Base-by-base conservation (phyloP, 2,329 filamentous ascomycete genomes). In the Xylaria polymorpha region DNA sequence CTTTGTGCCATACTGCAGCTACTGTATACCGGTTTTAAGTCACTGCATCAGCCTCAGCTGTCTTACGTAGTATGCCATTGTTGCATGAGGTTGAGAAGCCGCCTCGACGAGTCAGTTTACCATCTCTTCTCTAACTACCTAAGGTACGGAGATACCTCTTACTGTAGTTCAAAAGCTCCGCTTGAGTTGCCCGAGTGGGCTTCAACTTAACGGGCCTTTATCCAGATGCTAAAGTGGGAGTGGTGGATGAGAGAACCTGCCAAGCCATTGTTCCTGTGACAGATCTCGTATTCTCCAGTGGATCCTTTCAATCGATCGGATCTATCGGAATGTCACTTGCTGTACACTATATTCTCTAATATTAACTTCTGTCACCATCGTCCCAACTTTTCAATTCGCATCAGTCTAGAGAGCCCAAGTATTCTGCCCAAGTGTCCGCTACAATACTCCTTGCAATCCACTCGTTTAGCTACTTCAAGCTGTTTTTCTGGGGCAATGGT, bases 251-350 rank as follows among this genome's bases (percentile, higher is more conserved):
- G 48, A 32, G 43, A 60, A 41, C 32, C 20, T 22, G 35, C 62
- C 55, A 61, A 67, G 56, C 44, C 15, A 6, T 14, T 22, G n/a
- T 4, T 39, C 53, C 53, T 56, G 35, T 39, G 51, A 53, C 44
- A 41, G 15, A 41, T 58, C 55, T 56, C 35, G 55, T 43, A 58
- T 58, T 29, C 56, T 9, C 18, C 18, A 53, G 60, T 41, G 50
- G 63, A 62, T 60, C 67, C 41, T 67, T 22, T 48, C 48, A 44
- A 32, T 41, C 58, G 39, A 64, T 61, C 66, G 44, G 59, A 62
- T 62, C 58, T 60, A 50, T 62, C 60, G 67, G 64, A 22, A 35
- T 14, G 37, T 9, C 32, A 44, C 12, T 39, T 32, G 25, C 35
- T 35, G 20, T 22, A 25, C 15, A 4, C 22, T 55, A 37, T 14